Evolutionary conservation across 805 yeast species (phyloP).

Genomic region (Lipomyces chichibuensis): DNA sequence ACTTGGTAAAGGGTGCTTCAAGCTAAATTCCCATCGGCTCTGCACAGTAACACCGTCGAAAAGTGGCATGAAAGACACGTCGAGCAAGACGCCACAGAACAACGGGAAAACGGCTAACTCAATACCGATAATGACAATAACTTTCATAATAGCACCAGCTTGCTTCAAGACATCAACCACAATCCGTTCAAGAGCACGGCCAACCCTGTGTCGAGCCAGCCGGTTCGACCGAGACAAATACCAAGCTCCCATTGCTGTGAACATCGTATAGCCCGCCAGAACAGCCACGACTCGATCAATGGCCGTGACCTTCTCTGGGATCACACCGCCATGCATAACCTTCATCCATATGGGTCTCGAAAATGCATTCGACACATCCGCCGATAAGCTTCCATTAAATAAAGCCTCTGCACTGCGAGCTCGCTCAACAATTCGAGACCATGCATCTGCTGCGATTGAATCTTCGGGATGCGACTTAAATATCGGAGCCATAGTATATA

Average conservation of each 20-base stretch:
- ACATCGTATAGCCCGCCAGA: slow-evolving; percentile 27
- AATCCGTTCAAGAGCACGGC: slow-evolving; percentile 22
- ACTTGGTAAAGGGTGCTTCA: slow-evolving; percentile 37
- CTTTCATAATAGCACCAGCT: slow-evolving; percentile 63
- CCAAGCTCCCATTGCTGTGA: slow-evolving; percentile 22
- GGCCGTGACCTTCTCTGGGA: slow-evolving; percentile 18
- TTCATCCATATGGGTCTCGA: slow-evolving; percentile 22
- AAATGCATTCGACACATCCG: slow-evolving; percentile 5
- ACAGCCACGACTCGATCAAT: slow-evolving; percentile 30
- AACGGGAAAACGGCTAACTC: slow-evolving; percentile 87
- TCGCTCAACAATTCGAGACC: slow-evolving; percentile 16
- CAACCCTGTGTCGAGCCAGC: slow-evolving; percentile 2
- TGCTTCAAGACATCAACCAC: slow-evolving; percentile 33
- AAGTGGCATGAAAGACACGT: slow-evolving; percentile 67
- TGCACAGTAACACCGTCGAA: slow-evolving; percentile 38
- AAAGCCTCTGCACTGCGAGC: not conserved
- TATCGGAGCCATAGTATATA: slow-evolving; percentile 6
- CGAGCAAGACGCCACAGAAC: slow-evolving; percentile 79
- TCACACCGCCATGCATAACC: slow-evolving; percentile 23
- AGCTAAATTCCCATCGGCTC: slow-evolving; percentile 18
- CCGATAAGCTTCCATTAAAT: slow-evolving; percentile 4
- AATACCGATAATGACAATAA: slow-evolving; percentile 69
- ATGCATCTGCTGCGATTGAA: slow-evolving; percentile 11
- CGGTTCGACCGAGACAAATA: slow-evolving; percentile 20
- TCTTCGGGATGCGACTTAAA: slow-evolving; percentile 14